Percentiles rank a stretch among this genome's conserved stretches.
Evolutionary conservation across 2,329 filamentous ascomycete genomes (phyloP).

Genomic region (Cercospora sp.): DNA sequence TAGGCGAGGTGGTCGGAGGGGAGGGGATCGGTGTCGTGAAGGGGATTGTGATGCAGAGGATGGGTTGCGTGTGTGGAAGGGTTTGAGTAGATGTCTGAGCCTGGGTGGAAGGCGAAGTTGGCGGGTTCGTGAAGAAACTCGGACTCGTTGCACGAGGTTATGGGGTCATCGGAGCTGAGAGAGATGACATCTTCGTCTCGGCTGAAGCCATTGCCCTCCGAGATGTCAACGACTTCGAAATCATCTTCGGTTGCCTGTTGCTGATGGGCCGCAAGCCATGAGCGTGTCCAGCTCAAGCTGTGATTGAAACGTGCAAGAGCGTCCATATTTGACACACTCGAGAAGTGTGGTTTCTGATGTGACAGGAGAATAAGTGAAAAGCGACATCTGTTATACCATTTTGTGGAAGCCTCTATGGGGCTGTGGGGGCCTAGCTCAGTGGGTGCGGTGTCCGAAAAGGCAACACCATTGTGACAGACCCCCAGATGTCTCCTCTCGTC

Average conservation of each 20-base stretch:
- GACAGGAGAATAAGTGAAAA: background rate
- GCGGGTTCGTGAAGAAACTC: background rate
- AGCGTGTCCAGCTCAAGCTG: constrained; percentile 8
- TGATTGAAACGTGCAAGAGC: background rate
- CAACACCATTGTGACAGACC: background rate
- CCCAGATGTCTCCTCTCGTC: background rate
- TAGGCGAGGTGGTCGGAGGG: constrained; percentile 5
- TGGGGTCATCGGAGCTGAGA: constrained; percentile 17
- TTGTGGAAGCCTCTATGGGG: background rate
- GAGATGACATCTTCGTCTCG: constrained; percentile 14
- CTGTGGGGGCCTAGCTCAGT: background rate
- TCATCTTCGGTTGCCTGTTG: background rate
- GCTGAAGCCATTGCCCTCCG: background rate
- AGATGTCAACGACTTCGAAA: constrained; percentile 4
- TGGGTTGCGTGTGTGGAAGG: background rate
- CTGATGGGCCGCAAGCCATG: constrained; percentile 10
- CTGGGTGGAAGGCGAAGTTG: background rate
- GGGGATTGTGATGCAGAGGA: background rate
- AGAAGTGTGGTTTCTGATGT: background rate
- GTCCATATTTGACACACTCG: constrained; percentile 1
- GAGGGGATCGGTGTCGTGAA: background rate
- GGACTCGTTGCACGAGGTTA: constrained; percentile 5
- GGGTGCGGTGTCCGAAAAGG: constrained; percentile 2
- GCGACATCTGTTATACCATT: background rate
- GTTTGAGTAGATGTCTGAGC: background rate